phyloP scores from a whole-genome alignment of 805 yeast species.

The Ogataea pilisensis region DNA sequence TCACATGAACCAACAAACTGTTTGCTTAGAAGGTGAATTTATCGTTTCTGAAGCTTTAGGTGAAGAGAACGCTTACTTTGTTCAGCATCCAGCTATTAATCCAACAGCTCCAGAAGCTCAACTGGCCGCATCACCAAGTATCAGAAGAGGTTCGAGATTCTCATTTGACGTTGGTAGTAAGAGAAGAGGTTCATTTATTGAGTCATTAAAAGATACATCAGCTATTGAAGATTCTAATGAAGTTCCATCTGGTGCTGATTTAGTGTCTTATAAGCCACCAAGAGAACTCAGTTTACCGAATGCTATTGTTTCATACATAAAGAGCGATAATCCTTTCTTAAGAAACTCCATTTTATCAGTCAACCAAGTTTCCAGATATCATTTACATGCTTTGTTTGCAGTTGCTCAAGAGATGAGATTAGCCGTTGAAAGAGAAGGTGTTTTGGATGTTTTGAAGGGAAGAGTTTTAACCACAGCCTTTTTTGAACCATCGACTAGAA shows the following conservation, averaged over 20 bases:
- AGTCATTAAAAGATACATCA: conserved; percentile 28
- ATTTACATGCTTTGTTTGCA: conserved; percentile 87
- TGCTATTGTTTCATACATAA: conserved; percentile 71
- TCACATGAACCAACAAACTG: conserved; percentile 69
- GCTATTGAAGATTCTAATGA: conserved; percentile 45
- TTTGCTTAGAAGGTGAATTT: conserved; percentile 78
- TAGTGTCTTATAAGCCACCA: conserved; percentile 72
- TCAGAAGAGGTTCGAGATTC: conserved; percentile 45
- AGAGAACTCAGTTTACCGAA: conserved; percentile 71
- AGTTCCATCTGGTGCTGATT: conserved; percentile 54
- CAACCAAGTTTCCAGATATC: conserved; percentile 79
- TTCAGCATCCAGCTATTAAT: conserved; percentile 37
- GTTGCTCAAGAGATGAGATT: conserved; percentile 98
- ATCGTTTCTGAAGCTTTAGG: conserved; percentile 61
- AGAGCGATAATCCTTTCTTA: conserved; percentile 84
- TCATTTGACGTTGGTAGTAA: conserved; percentile 42
- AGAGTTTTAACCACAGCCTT: conserved; percentile 91
- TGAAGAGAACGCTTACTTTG: conserved; percentile 45
- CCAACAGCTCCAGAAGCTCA: conserved; percentile 30
- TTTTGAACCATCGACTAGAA: conserved; percentile 98
- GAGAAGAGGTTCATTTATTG: conserved; percentile 32
- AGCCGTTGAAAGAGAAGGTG: conserved; percentile 95
- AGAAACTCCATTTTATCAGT: conserved; percentile 87
- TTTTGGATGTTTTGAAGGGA: conserved; percentile 84
- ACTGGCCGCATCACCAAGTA: conserved; percentile 28